Evolutionary conservation across 163 green algal species (phyloP).

Genomic region (Coccomyxa subellipsoidea): DNA sequence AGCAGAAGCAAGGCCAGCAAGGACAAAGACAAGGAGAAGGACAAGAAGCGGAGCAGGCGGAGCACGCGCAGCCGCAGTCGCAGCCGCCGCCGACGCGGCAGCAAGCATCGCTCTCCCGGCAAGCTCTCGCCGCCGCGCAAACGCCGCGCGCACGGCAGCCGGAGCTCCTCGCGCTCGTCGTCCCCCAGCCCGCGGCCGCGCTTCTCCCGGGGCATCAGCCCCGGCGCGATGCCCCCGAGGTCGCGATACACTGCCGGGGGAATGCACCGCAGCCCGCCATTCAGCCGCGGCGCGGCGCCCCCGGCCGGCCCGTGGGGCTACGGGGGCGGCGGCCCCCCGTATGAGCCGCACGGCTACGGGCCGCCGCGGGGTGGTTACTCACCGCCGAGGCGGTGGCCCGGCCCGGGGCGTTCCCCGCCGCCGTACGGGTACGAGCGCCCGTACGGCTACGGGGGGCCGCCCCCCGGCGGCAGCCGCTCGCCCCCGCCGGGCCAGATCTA

Average conservation of each 20-base stretch:
- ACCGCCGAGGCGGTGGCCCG: background rate
- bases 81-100: background rate
- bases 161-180: background rate
- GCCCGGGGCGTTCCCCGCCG: background rate
- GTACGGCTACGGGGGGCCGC: background rate
- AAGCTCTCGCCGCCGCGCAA: background rate
- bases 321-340: background rate
- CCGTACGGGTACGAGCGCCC: background rate
- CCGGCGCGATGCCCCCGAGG: background rate
- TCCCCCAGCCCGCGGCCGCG: background rate
- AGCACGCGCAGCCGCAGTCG: background rate
- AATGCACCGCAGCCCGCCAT: background rate
- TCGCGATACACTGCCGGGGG: background rate
- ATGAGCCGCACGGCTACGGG: background rate
- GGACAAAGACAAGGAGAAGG: background rate
- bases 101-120: background rate
- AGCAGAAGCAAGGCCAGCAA: background rate
- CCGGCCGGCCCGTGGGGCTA: background rate
- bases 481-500: background rate
- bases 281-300: background rate
- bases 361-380: background rate
- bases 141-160: background rate
- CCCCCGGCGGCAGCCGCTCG: background rate
- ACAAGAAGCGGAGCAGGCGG: background rate
- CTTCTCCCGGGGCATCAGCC: background rate